Base-by-base conservation (phyloP, 2,329 filamentous ascomycete genomes). In the Arachnomyces sp. region DNA sequence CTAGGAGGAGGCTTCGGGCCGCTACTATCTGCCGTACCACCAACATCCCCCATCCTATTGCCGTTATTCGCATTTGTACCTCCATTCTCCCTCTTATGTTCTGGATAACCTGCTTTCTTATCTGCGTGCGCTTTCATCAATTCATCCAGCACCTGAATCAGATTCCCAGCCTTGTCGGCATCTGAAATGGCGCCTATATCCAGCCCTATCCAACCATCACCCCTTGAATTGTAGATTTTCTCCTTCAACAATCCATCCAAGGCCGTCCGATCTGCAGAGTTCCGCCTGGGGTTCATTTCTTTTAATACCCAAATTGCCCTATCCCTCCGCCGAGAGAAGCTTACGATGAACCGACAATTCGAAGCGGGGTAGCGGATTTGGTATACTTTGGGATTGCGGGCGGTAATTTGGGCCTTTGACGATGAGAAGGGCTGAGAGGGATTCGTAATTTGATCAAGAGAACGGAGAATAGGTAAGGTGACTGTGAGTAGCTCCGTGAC, bases 151-250 rank as follows among this genome's bases (percentile, higher is more conserved):
- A 35, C 51, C 16, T 41, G 44, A 32, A 67, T 39, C 13, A 67
- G 51, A 36, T 55, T 54, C 17, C 52, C 55, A 13, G 64, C 49
- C 38, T 56, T 56, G 21, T 55, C 53, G 28, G 53, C 48, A 16
- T 55, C 51, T 9, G 61, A 57, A 25, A 65, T 52, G 25, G 55
- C 61, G 12, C 63, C 64, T 43, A 56, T 59, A 8, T 58, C 62
- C 11, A 66, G 49, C 9, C 64, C 64, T 34, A 53, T 57, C 64
- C 64, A 67, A 4, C 63, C 62, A 36, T 62, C 48, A 28, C 62
- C 62, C 30, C 53, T 59, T 3, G 57, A 55, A 28, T 52, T 52
- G 44, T 62, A 66, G 31, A 67, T 43, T 15, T 50, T 56, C 34
- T 61, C 54, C 25, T 47, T 53, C 16, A 66, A 42, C 9, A 43